Conservation (phyloP, 2,329 filamentous ascomycete species). For the Paecilomyces variotii region DNA sequence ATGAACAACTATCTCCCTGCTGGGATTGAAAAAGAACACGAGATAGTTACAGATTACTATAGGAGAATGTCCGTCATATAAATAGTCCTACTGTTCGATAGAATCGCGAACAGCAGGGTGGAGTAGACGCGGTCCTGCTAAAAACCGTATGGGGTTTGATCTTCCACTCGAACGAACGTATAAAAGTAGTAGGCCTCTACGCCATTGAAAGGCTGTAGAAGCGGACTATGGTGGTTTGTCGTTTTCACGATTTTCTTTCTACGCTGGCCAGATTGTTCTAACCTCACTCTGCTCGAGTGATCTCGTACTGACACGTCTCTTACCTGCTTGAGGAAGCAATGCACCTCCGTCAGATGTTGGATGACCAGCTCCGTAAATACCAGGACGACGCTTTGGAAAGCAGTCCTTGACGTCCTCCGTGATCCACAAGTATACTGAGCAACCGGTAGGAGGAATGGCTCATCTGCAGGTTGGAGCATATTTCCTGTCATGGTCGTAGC, state of each 20-base stretch:
- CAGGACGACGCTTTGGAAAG: not conserved
- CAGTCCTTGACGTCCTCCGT: not conserved
- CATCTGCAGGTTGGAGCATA: not conserved
- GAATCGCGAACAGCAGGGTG: conserved; percentile 36
- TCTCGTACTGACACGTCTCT: not conserved
- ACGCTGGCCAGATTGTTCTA: not conserved
- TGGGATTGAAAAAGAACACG: not conserved
- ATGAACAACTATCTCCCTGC: not conserved
- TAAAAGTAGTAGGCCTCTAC: conserved; percentile 35
- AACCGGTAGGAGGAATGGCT: not conserved
- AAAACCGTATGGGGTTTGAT: conserved; percentile 41
- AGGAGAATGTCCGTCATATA: conserved; percentile 36
- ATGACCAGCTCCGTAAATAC: not conserved
- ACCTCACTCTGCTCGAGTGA: not conserved
- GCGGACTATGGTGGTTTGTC: conserved; percentile 28
- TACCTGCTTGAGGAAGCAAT: not conserved
- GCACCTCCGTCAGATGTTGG: not conserved
- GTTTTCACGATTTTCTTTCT: not conserved
- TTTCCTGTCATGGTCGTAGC: not conserved
- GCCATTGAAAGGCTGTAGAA: conserved; percentile 27
- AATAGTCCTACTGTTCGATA: conserved; percentile 38
- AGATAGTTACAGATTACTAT: not conserved
- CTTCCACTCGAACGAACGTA: conserved; percentile 39
- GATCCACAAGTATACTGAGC: not conserved
- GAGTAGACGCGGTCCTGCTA: conserved; percentile 44